phyloP scores from a whole-genome alignment of 2,329 filamentous ascomycete genomes.

The Cercospora brassicicola region DNA sequence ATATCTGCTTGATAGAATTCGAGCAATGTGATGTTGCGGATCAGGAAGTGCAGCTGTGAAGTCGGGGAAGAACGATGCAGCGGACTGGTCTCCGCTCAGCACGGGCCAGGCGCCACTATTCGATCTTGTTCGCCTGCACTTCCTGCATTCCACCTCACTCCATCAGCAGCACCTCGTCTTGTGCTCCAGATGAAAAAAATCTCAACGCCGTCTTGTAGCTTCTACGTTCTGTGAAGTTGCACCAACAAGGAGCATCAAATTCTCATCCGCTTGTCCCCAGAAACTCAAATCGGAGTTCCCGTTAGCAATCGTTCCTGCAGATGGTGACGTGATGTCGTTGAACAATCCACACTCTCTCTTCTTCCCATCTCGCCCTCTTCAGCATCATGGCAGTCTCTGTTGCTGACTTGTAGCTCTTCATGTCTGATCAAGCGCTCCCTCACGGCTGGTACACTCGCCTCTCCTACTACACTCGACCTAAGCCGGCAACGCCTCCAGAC shows the following conservation, averaged over 20 bases:
- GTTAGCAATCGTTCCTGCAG: constrained; percentile 20
- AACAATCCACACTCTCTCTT: background rate
- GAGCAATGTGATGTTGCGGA: background rate
- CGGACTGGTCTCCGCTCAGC: background rate
- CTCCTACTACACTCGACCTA: constrained; percentile 15
- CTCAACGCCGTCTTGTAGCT: too few relatives aligned
- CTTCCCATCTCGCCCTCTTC: background rate
- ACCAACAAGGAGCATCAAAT: background rate
- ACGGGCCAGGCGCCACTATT: background rate
- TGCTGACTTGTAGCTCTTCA: background rate
- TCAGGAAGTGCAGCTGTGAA: background rate
- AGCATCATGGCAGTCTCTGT: background rate
- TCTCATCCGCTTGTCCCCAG: background rate
- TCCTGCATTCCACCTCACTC: background rate
- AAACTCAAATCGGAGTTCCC: background rate
- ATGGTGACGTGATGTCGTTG: constrained; percentile 17
- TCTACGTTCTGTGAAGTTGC: background rate
- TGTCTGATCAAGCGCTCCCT: constrained; percentile 10
- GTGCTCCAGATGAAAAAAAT: too few relatives aligned
- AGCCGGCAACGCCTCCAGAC: background rate
- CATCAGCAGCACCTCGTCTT: background rate
- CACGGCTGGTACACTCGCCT: constrained; percentile 17
- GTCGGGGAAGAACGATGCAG: background rate
- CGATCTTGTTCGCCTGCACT: background rate
- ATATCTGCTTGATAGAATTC: background rate